A percentile compares a stretch with the other conserved stretches of the same genome.
Evolutionary conservation across 768 basidiomycete species (phyloP).

Genomic region (Leccinum imitatum): DNA sequence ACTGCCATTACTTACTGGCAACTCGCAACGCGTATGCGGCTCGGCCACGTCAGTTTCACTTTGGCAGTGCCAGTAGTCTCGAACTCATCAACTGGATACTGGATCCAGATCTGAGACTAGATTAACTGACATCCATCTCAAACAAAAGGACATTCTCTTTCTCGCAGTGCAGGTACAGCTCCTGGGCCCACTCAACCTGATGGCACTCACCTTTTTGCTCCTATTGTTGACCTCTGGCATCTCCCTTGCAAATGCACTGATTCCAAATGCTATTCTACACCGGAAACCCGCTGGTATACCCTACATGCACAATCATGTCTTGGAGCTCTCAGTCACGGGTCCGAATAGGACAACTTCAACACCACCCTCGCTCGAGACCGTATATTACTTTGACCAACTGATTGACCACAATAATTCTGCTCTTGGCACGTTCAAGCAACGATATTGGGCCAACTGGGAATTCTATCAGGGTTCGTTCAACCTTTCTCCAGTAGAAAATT

Average conservation of each 20-base stretch:
- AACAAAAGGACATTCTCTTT: background rate
- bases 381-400: constrained; percentile 34
- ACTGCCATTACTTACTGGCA: too few relatives aligned
- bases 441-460: constrained; percentile 70
- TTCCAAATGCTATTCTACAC: constrained; percentile 24
- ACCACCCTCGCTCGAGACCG: constrained; percentile 30
- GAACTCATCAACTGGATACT: too few relatives aligned
- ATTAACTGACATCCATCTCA: background rate
- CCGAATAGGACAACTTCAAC: constrained; percentile 22
- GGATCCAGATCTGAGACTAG: background rate
- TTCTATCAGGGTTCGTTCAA: constrained; percentile 53
- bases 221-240: constrained; percentile 9
- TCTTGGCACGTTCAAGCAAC: constrained; percentile 73
- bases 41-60: too few relatives aligned
- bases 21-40: too few relatives aligned
- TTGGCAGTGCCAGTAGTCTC: too few relatives aligned
- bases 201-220: constrained; percentile 1
- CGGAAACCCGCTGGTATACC: constrained; percentile 15
- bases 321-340: constrained; percentile 12
- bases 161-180: background rate
- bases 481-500: background rate
- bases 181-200: too few relatives aligned
- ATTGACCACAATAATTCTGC: constrained; percentile 51
- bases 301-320: constrained; percentile 4
- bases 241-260: constrained; percentile 18